These are phyloP conservation scores for Butyriboletus loyo DNA, from an alignment of 768 basidiomycete genomes.

Conservation along the genomic window DNA sequence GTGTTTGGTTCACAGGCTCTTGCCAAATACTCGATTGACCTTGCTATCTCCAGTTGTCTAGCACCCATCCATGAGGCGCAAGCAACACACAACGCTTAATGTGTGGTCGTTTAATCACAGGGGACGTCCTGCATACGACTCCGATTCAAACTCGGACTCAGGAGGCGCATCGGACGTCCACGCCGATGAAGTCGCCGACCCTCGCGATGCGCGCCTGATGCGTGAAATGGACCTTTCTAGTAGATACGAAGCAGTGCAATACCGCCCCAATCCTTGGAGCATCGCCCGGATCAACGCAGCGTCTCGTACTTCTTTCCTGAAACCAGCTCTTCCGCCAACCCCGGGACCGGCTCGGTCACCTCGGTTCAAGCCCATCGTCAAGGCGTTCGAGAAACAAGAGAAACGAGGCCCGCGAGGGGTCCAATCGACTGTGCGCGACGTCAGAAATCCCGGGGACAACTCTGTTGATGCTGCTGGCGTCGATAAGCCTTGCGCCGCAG, in stretches of 20 bases:
- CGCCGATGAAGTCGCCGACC: background rate
- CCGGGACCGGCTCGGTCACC: background rate
- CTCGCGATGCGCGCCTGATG: constrained; percentile 31
- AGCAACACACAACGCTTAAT: background rate
- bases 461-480: background rate
- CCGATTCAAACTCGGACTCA: constrained; percentile 20
- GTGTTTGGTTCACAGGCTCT: constrained; percentile 1
- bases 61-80: background rate
- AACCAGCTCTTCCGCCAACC: background rate
- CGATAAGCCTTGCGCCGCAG: background rate
- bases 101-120: constrained; percentile 33
- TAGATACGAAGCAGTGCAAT: constrained; percentile 58
- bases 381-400: constrained; percentile 46
- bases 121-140: background rate
- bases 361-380: constrained; percentile 37
- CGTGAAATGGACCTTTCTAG: constrained; percentile 58
- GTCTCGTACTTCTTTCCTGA: constrained; percentile 34
- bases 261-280: constrained; percentile 76
- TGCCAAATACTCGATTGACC: constrained; percentile 10
- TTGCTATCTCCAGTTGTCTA: too few relatives aligned
- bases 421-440: background rate
- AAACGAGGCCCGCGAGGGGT: constrained; percentile 4
- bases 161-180: background rate
- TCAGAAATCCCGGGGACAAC: background rate
- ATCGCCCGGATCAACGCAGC: constrained; percentile 80